phyloP scores from a whole-genome alignment of 1,284 basidiomycete species.

The Hemileia vastatrix region DNA sequence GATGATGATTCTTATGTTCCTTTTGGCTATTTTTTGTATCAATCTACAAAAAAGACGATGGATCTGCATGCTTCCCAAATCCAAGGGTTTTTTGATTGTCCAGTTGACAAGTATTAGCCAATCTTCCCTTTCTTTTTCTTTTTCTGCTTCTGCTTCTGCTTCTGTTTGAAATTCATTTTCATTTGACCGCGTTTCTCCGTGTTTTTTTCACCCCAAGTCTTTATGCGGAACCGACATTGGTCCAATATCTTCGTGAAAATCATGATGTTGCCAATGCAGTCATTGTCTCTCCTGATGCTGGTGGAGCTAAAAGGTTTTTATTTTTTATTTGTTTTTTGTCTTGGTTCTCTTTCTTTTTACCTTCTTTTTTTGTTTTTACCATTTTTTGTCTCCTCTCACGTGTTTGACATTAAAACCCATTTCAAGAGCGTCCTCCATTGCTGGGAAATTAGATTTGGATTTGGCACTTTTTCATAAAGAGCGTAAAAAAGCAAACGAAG shows the following conservation, averaged over 20 bases:
- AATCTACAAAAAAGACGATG: constrained; percentile 63
- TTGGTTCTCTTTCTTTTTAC: constrained; percentile 6
- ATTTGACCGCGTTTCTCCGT: not conserved
- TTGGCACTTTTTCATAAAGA: constrained; percentile 99
- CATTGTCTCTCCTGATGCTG: constrained; percentile 97
- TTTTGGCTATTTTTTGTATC: not conserved
- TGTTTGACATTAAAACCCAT: too few species aligned
- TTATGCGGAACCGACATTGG: constrained; percentile 93
- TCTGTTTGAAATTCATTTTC: not conserved
- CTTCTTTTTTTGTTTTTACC: not conserved
- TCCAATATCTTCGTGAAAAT: constrained; percentile 87
- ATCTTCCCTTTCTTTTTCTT: not conserved
- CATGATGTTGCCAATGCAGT: constrained; percentile 80
- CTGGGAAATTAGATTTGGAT: constrained; percentile 90
- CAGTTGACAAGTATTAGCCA: constrained; percentile 76
- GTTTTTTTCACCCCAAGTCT: constrained; percentile 52
- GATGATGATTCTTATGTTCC: not conserved
- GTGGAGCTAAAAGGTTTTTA: constrained; percentile 83
- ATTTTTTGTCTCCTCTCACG: not conserved
- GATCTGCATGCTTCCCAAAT: constrained; percentile 97
- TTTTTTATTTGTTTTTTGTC: not conserved
- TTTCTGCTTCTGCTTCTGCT: not conserved
- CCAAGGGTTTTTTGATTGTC: constrained; percentile 99
- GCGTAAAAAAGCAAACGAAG: constrained; percentile 98
- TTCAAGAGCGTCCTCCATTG: constrained; percentile 84